Percentiles rank a stretch among this genome's conserved stretches.
These are phyloP conservation scores for Moniliella sp. DNA, from an alignment of 1,284 basidiomycete genomes.

Conservation along the genomic window DNA sequence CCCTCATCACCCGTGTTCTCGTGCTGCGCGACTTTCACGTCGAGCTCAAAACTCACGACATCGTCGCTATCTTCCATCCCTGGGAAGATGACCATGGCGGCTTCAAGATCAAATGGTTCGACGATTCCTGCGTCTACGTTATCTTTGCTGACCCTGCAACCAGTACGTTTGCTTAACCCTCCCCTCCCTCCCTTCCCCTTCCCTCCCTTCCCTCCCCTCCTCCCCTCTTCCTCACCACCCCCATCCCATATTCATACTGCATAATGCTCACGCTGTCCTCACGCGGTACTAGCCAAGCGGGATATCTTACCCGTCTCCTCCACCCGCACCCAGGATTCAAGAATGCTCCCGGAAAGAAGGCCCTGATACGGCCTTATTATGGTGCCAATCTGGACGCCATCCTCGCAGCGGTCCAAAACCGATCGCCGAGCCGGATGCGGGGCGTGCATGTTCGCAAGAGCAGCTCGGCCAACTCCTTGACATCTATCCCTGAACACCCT, in stretches of 20 bases:
- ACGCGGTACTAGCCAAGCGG: constrained; percentile 60
- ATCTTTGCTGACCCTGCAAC: constrained; percentile 53
- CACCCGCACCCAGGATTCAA: constrained; percentile 43
- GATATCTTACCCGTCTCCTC: constrained; percentile 61
- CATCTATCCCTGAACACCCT: too few species aligned
- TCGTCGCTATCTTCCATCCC: constrained; percentile 68
- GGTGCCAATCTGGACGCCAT: constrained; percentile 72
- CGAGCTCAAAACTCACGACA: constrained; percentile 87
- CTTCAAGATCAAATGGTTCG: constrained; percentile 98
- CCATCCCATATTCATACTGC: too few species aligned
- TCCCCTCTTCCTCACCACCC: too few species aligned
- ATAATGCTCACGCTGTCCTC: background rate
- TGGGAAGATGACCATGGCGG: constrained; percentile 66
- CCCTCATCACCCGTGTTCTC: constrained; percentile 83
- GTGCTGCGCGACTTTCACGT: constrained; percentile 72
- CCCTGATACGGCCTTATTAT: constrained; percentile 63
- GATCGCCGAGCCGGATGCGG: constrained; percentile 31
- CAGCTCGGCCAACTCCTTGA: too few species aligned
- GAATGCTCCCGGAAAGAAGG: constrained; percentile 35
- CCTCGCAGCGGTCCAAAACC: constrained; percentile 60
- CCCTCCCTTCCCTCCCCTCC: background rate
- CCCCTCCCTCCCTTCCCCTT: constrained; percentile 1
- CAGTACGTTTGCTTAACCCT: too few species aligned
- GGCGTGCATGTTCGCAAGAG: too few species aligned
- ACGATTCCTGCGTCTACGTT: constrained; percentile 81